These are phyloP conservation scores for Cladorrhinum samala DNA, from an alignment of 495 filamentous ascomycete genomes.

Conservation along the genomic window DNA sequence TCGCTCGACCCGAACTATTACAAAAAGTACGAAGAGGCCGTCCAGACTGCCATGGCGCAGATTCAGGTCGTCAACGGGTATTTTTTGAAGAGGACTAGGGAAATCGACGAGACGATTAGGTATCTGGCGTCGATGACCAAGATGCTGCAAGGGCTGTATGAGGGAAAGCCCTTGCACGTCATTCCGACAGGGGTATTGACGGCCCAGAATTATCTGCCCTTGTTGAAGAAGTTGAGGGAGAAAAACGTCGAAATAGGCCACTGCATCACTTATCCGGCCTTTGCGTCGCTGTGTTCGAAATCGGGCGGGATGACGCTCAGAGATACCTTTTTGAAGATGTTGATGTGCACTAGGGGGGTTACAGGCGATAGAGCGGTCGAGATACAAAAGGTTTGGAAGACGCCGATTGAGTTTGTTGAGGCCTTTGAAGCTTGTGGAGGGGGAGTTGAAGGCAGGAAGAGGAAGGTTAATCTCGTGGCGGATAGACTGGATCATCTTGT, in stretches of 20 bases:
- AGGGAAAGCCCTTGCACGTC: conserved; percentile 44
- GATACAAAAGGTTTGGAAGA: conserved; percentile 70
- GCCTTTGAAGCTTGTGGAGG: conserved; percentile 53
- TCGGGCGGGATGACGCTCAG: conserved; percentile 65
- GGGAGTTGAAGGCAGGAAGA: conserved; percentile 41
- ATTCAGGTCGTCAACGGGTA: conserved; percentile 79
- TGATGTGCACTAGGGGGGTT: conserved; percentile 77
- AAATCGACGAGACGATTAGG: conserved; percentile 72
- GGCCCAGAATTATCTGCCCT: conserved; percentile 62
- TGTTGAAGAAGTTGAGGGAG: conserved; percentile 51
- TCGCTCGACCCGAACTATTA: conserved; percentile 42
- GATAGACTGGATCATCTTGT: conserved; percentile 49
- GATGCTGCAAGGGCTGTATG: conserved; percentile 60
- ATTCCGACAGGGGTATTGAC: conserved; percentile 63
- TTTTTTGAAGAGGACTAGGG: conserved; percentile 71
- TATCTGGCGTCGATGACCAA: conserved; percentile 73
- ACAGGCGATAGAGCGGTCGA: conserved; percentile 76
- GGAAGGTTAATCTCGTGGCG: conserved; percentile 48
- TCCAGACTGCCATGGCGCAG: conserved; percentile 68
- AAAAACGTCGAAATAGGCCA: conserved; percentile 45
- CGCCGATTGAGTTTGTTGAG: conserved; percentile 61
- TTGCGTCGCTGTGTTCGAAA: conserved; percentile 66
- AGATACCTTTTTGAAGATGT: conserved; percentile 78
- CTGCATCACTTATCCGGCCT: conserved; percentile 66
- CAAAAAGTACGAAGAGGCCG: conserved; percentile 57